A percentile compares a stretch with the other conserved stretches of the same genome.
These are phyloP conservation scores for Buxus sempervirens DNA, from an alignment of 164 flowering plant species.

Conservation along the genomic window DNA sequence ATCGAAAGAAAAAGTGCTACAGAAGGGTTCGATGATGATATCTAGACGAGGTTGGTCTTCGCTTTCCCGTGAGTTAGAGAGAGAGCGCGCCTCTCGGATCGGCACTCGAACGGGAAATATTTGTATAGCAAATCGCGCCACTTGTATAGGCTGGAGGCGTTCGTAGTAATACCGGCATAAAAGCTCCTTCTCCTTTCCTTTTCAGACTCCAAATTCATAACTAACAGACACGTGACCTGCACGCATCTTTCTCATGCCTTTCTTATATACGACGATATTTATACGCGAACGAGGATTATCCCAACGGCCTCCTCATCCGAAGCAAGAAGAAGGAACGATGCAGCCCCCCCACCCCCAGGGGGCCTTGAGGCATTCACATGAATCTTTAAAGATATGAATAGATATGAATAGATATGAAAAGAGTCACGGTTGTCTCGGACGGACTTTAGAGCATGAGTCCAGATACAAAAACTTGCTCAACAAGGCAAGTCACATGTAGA, in stretches of 20 bases:
- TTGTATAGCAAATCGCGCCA: slow-evolving; percentile 25
- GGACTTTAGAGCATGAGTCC: too few relatives aligned
- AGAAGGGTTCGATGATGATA: background rate
- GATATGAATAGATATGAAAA: too few relatives aligned
- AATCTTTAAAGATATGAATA: too few relatives aligned
- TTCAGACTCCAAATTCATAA: background rate
- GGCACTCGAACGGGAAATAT: slow-evolving; percentile 20
- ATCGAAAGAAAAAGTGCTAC: background rate
- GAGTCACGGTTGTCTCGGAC: too few relatives aligned
- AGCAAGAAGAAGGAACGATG: too few relatives aligned
- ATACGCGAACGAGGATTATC: too few relatives aligned
- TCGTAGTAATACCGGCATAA: background rate
- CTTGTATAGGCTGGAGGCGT: slow-evolving; percentile 1
- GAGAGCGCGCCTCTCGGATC: slow-evolving; percentile 27
- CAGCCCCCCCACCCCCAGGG: too few relatives aligned
- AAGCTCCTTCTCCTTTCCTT: background rate
- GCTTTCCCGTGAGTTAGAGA: slow-evolving; percentile 17
- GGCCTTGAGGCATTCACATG: too few relatives aligned
- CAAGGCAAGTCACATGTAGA: too few relatives aligned
- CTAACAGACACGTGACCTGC: background rate
- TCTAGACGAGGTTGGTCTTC: background rate
- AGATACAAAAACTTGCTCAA: too few relatives aligned
- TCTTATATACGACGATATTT: too few relatives aligned
- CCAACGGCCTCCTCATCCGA: too few relatives aligned
- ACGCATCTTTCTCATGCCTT: background rate